Percentiles rank a stretch among this genome's conserved stretches.
These are phyloP conservation scores for Hypocreales sp. DNA, from an alignment of 2,329 filamentous ascomycete species.

Conservation along the genomic window DNA sequence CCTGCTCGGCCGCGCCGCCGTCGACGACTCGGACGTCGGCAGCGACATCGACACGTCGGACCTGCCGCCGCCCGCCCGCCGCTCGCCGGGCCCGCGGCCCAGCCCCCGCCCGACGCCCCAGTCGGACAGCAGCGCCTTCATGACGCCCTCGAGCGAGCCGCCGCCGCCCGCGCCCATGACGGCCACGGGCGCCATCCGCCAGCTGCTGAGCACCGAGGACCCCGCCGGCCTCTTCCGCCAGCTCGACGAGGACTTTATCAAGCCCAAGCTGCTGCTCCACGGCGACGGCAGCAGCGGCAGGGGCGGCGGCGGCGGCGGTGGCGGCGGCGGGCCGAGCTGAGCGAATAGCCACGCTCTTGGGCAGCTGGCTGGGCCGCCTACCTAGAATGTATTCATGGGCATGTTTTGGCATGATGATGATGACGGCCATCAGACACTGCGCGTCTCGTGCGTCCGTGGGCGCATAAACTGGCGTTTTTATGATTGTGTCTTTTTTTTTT, in stretches of 20 bases:
- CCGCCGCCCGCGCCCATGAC: conserved; percentile 34
- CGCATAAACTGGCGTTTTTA: too few species aligned
- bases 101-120: conserved; percentile 11
- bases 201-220: conserved; percentile 74
- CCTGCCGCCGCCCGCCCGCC: conserved; percentile 43
- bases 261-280: conserved; percentile 77
- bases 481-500: too few species aligned
- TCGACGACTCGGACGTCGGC: conserved; percentile 42
- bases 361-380: too few species aligned
- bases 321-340: conserved; percentile 9
- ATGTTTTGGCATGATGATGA: too few species aligned
- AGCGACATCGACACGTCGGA: conserved; percentile 53
- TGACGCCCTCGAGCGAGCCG: conserved; percentile 13
- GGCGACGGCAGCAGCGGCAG: conserved; percentile 25
- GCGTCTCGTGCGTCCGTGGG: too few species aligned
- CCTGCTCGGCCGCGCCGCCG: conserved; percentile 31
- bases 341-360: too few species aligned
- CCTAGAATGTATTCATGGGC: too few species aligned
- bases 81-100: conserved; percentile 18
- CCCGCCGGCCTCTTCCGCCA: conserved; percentile 82
- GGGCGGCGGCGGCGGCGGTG: conserved; percentile 12
- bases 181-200: conserved; percentile 61
- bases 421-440: too few species aligned
- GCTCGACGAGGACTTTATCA: conserved; percentile 91
- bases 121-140: conserved; percentile 12